Evolutionary conservation across 2,329 filamentous ascomycete genomes (phyloP).

Genomic region (Venturia effusa): DNA sequence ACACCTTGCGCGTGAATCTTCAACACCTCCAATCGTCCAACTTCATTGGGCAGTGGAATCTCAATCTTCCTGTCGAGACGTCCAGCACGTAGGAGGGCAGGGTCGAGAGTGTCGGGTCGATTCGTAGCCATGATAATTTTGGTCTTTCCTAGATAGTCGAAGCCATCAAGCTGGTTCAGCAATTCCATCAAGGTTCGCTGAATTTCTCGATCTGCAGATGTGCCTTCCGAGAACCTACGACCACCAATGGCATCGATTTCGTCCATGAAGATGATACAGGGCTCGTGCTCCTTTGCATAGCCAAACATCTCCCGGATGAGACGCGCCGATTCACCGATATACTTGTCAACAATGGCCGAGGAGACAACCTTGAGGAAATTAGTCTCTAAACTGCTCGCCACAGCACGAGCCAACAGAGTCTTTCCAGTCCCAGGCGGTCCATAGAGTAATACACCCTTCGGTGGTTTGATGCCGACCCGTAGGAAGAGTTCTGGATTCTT

Average conservation of each 20-base stretch:
- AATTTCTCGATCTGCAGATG: slow-evolving; percentile 94
- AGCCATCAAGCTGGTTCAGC: slow-evolving; percentile 95
- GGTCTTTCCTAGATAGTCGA: slow-evolving; percentile 98
- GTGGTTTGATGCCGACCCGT: slow-evolving; percentile 95
- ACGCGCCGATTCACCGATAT: slow-evolving; percentile 95
- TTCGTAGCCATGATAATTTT: slow-evolving; percentile 99
- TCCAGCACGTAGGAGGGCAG: slow-evolving; percentile 81
- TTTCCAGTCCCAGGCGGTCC: slow-evolving; percentile 96
- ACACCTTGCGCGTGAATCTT: slow-evolving; percentile 92
- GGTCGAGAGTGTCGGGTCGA: slow-evolving; percentile 90
- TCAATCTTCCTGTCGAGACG: slow-evolving; percentile 96
- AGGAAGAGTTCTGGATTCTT: slow-evolving; percentile 98
- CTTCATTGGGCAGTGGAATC: slow-evolving; percentile 93
- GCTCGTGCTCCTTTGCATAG: slow-evolving; percentile 98
- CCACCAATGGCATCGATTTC: slow-evolving; percentile 99
- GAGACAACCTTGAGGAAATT: slow-evolving; percentile 99
- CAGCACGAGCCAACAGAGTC: slow-evolving; percentile 84
- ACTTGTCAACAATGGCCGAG: slow-evolving; percentile 98
- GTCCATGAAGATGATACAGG: slow-evolving; percentile 99
- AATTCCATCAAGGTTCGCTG: slow-evolving; percentile 98
- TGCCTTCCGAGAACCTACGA: slow-evolving; percentile 91
- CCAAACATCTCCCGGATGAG: slow-evolving; percentile 99
- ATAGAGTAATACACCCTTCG: slow-evolving; percentile 93
- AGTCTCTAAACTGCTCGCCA: slow-evolving; percentile 91
- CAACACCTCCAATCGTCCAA: slow-evolving; percentile 88